Evolutionary conservation across 176 grass and related monocot genomes (phyloP).

Genomic region (Oryza meyeriana): DNA sequence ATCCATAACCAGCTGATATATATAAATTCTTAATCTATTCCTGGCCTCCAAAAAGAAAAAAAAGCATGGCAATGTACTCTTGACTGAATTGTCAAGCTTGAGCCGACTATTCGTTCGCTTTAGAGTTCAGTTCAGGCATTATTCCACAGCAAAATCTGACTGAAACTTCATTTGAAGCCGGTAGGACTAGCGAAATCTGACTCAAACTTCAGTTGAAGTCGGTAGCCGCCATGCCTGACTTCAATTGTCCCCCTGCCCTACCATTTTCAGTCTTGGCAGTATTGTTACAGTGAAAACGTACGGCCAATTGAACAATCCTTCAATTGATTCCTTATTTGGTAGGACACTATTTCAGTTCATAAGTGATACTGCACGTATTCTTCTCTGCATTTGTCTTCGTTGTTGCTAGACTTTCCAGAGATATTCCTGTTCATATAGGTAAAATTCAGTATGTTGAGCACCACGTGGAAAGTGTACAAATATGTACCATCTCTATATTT

Average conservation of each 20-base stretch:
- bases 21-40: neutral
- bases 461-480: too few species aligned
- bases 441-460: too few species aligned
- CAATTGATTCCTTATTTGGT: neutral
- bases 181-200: neutral
- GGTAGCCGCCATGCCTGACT: neutral
- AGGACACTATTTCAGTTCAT: neutral
- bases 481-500: too few species aligned
- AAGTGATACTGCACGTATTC: too few species aligned
- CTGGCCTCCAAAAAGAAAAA: neutral
- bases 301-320: neutral
- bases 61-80: neutral
- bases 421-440: neutral
- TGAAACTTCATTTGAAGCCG: neutral
- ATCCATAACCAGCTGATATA: neutral
- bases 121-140: neutral
- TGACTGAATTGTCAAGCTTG: neutral
- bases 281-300: neutral
- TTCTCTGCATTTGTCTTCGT: too few species aligned
- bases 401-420: neutral
- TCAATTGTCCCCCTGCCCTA: neutral
- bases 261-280: neutral
- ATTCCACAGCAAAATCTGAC: neutral
- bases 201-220: neutral
- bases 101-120: neutral